Percentiles rank a stretch among this genome's conserved stretches.
Evolutionary conservation across 1,284 basidiomycete species (phyloP).

Genomic region (Irpex sp.): DNA sequence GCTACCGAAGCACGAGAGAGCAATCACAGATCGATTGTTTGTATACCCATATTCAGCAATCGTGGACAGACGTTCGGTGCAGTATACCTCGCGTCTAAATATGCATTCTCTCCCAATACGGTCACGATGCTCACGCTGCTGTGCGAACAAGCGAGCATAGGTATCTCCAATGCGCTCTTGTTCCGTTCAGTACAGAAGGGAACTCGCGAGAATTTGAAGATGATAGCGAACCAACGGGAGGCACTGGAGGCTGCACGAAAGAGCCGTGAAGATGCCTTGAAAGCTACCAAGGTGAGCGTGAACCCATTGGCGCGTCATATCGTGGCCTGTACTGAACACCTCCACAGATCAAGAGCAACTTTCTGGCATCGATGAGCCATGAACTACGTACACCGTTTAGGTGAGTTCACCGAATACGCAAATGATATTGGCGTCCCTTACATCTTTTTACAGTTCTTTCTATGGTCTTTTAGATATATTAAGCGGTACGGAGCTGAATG

Average conservation of each 20-base stretch:
- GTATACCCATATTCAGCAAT: slow-evolving; percentile 77
- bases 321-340: not conserved
- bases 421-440: not conserved
- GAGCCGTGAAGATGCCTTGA: slow-evolving; percentile 76
- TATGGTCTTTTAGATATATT: slow-evolving; percentile 77
- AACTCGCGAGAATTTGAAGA: slow-evolving; percentile 76
- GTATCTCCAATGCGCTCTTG: slow-evolving; percentile 76
- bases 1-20: slow-evolving; percentile 72
- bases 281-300: slow-evolving; percentile 67
- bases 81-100: slow-evolving; percentile 64
- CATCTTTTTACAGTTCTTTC: slow-evolving; percentile 59
- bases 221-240: slow-evolving; percentile 74
- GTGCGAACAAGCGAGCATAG: slow-evolving; percentile 80
- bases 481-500: slow-evolving; percentile 71
- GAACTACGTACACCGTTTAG: slow-evolving; percentile 79
- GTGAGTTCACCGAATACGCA: slow-evolving; percentile 35
- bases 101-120: slow-evolving; percentile 67
- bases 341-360: slow-evolving; percentile 77
- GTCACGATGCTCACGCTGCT: slow-evolving; percentile 71
- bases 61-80: slow-evolving; percentile 69
- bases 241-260: slow-evolving; percentile 73
- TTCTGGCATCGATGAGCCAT: slow-evolving; percentile 81
- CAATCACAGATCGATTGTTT: slow-evolving; percentile 66
- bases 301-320: not conserved
- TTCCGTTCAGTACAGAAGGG: slow-evolving; percentile 79